These are phyloP conservation scores for Ustilago tritici DNA, from an alignment of 1,284 basidiomycete species.

Conservation along the genomic window DNA sequence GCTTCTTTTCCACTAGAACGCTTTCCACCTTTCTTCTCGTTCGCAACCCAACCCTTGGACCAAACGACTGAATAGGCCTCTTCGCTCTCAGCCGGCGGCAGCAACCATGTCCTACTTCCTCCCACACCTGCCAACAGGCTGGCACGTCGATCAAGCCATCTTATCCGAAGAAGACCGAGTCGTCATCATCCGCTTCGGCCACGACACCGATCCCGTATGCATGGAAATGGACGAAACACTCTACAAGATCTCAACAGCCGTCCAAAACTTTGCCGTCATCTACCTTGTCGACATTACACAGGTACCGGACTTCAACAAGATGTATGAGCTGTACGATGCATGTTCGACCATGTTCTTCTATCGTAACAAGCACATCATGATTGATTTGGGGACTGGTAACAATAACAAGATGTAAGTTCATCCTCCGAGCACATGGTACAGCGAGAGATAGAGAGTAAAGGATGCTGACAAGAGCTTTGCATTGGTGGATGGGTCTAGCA, in stretches of 20 bases:
- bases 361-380: constrained; percentile 99
- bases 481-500: constrained; percentile 21
- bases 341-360: constrained; percentile 65
- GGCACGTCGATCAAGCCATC: constrained; percentile 78
- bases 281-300: constrained; percentile 95
- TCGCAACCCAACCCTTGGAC: neutral
- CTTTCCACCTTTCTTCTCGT: neutral
- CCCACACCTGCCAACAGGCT: constrained; percentile 83
- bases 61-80: no score
- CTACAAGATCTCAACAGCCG: constrained; percentile 90
- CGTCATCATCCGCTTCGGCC: constrained; percentile 93
- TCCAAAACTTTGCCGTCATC: constrained; percentile 97
- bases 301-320: constrained; percentile 98
- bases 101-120: constrained; percentile 76
- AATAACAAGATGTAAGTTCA: constrained; percentile 88
- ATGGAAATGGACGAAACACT: constrained; percentile 99
- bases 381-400: constrained; percentile 98
- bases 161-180: constrained; percentile 96
- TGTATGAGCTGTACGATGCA: constrained; percentile 70
- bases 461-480: neutral
- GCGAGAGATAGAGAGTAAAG: neutral
- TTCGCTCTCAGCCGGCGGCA: no score
- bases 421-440: neutral
- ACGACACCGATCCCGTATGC: constrained; percentile 88
- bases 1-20: neutral